Base-by-base conservation (phyloP, 2,329 filamentous ascomycete species). In the Sporothrix protearum region DNA sequence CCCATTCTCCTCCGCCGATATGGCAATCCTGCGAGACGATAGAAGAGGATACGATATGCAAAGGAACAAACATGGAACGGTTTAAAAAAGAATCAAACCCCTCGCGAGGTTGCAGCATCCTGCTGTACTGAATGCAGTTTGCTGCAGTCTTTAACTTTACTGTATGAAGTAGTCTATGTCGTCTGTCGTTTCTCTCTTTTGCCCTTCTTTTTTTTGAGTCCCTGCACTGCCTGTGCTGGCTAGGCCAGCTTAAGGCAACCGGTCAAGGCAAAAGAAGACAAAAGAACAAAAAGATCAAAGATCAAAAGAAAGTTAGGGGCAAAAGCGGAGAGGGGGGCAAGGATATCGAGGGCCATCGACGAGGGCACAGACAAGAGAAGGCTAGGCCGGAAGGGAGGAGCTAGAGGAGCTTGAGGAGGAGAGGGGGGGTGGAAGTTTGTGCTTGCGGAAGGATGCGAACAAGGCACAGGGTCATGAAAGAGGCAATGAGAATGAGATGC, bases 401-500 rank as follows among this genome's bases (percentile, higher is more conserved):
- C 42, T 14, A 47, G 42, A 47, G 42, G 14, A 19, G 42, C 10
- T 10, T 8, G 14, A 4, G 3, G 14, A 47, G 42, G 42, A 47
- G 19, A 53, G 49, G 10, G 2, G n/a, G 39, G 49, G 10, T 1
- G n/a, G 39, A 45, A 1, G 59, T 28, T 5, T 45, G 59, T 45
- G 22, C n/a, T 64, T 64, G 59, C 59, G 59, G 36, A 45, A 64
- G n/a, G 59, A 45, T 22, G 59, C 59, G 59, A 64, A 45, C 59
- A 45, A 45, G 59, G 36, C 59, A 64, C 36, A 42, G 59, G 59
- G 36, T 42, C 36, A 64, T 45, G 59, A 63, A 63, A 42, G 19
- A n/a, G 57, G 57, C 16, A 39, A 61, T 12, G 30, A 63, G 36
- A 39, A 61, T 12, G 30, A 63, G 36, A 42, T 25, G 59, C 33